These are phyloP conservation scores for Thelephora terrestris DNA, from an alignment of 1,284 basidiomycete genomes.

Conservation along the genomic window DNA sequence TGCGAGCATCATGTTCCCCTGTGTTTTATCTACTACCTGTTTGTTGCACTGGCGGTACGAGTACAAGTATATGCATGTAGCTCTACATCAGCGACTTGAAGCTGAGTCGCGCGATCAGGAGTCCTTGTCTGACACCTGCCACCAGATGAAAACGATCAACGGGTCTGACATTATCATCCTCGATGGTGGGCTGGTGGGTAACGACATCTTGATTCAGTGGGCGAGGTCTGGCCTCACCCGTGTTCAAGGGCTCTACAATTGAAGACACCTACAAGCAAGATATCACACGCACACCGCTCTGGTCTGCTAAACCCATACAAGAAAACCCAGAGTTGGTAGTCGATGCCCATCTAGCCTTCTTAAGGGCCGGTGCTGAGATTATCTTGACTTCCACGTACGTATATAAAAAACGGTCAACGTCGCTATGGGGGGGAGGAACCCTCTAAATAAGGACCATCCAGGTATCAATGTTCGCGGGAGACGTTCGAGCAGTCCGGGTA, in stretches of 20 bases:
- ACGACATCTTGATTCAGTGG: neutral
- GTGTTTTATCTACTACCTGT: too few relatives aligned
- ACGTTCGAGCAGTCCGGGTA: slow-evolving; percentile 49
- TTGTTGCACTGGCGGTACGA: too few relatives aligned
- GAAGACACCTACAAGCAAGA: slow-evolving; percentile 44
- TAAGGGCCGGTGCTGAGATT: slow-evolving; percentile 49
- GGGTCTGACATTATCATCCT: slow-evolving; percentile 23
- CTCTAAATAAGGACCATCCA: slow-evolving; percentile 17
- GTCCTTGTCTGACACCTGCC: too few relatives aligned
- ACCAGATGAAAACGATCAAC: neutral
- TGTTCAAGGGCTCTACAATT: slow-evolving; percentile 52
- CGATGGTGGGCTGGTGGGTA: slow-evolving; percentile 48
- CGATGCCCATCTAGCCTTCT: slow-evolving; percentile 47
- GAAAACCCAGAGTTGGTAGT: slow-evolving; percentile 43
- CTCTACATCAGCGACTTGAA: too few relatives aligned
- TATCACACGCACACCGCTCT: slow-evolving; percentile 45
- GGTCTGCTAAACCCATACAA: slow-evolving; percentile 54
- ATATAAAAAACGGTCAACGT: neutral
- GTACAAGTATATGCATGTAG: too few relatives aligned
- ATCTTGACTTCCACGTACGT: slow-evolving; percentile 56
- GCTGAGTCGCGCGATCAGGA: too few relatives aligned
- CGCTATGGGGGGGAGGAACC: neutral
- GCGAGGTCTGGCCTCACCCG: too few relatives aligned
- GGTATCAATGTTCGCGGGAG: slow-evolving; percentile 53
- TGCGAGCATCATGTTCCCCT: too few relatives aligned